phyloP scores from a whole-genome alignment of 2,329 filamentous ascomycete genomes.

The Bipolaris zeicola region DNA sequence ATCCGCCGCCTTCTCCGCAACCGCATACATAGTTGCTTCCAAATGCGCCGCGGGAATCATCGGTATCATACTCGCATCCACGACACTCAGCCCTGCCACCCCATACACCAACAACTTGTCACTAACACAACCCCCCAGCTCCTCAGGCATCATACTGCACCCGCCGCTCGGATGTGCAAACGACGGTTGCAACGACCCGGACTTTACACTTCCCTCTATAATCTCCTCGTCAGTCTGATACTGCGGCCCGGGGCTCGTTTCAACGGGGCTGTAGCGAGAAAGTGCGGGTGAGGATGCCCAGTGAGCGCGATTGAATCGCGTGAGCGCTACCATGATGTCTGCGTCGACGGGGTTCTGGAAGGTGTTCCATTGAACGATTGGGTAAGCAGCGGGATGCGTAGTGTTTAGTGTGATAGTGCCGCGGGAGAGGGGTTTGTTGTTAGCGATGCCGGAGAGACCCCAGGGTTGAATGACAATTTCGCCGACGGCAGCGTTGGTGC shows the following conservation, averaged over 20 bases:
- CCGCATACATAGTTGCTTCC: constrained; percentile 21
- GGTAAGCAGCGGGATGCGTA: constrained; percentile 31
- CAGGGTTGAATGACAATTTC: constrained; percentile 26
- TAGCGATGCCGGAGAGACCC: constrained; percentile 8
- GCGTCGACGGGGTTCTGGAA: constrained; percentile 44
- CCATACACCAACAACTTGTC: constrained; percentile 27
- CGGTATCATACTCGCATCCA: constrained; percentile 34
- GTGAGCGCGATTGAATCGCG: constrained; percentile 42
- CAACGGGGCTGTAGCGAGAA: constrained; percentile 31
- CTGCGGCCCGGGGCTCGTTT: constrained; percentile 31
- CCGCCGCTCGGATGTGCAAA: constrained; percentile 26
- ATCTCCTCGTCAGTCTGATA: constrained; percentile 24
- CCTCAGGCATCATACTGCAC: constrained; percentile 28
- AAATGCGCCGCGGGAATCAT: constrained; percentile 28
- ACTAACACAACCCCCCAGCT: constrained; percentile 25
- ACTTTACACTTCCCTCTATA: constrained; percentile 1
- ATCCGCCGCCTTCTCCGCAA: constrained; percentile 11
- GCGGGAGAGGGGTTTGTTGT: constrained; percentile 25
- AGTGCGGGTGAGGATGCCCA: constrained; percentile 35
- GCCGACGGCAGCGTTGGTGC: constrained; percentile 26
- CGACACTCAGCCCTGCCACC: constrained; percentile 24
- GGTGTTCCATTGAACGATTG: constrained; percentile 38
- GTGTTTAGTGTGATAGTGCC: constrained; percentile 42
- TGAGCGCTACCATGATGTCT: constrained; percentile 37
- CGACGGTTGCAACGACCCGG: constrained; percentile 6